Conservation (phyloP, 495 filamentous ascomycete genomes). For the Parmelia sp. region DNA sequence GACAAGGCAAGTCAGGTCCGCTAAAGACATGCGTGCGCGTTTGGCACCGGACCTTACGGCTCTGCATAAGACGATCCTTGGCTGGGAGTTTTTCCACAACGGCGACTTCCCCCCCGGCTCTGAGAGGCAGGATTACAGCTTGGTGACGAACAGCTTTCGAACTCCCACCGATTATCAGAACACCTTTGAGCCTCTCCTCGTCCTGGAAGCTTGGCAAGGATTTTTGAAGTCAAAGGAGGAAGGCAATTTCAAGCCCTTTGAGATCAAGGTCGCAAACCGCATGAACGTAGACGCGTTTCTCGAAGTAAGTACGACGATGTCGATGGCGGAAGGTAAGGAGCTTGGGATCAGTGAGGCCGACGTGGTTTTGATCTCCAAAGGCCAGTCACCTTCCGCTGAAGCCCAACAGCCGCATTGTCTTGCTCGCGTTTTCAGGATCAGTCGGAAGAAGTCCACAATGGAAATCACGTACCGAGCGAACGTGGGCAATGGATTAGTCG, state of each 20-base stretch:
- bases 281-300: constrained; percentile 87
- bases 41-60: constrained; percentile 81
- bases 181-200: constrained; percentile 83
- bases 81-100: constrained; percentile 88
- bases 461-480: constrained; percentile 83
- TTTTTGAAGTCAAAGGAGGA: constrained; percentile 89
- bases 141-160: constrained; percentile 68
- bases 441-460: constrained; percentile 65
- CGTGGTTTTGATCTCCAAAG: constrained; percentile 75
- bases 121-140: constrained; percentile 59
- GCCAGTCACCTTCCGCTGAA: constrained; percentile 55
- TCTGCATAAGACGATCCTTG: constrained; percentile 76
- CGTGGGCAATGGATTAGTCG: constrained; percentile 51
- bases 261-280: constrained; percentile 76
- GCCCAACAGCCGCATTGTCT: constrained; percentile 68
- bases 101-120: constrained; percentile 74
- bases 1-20: constrained; percentile 63
- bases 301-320: constrained; percentile 78
- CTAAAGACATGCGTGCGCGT: constrained; percentile 89
- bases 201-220: constrained; percentile 92
- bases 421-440: constrained; percentile 72
- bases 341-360: constrained; percentile 74
- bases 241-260: constrained; percentile 65
- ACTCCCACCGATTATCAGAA: constrained; percentile 73
- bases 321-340: constrained; percentile 61